Evolutionary conservation across 306 rosid genomes (phyloP), one percentile per base, ranked within the genome.

Genomic region (Castanea crenata): DNA sequence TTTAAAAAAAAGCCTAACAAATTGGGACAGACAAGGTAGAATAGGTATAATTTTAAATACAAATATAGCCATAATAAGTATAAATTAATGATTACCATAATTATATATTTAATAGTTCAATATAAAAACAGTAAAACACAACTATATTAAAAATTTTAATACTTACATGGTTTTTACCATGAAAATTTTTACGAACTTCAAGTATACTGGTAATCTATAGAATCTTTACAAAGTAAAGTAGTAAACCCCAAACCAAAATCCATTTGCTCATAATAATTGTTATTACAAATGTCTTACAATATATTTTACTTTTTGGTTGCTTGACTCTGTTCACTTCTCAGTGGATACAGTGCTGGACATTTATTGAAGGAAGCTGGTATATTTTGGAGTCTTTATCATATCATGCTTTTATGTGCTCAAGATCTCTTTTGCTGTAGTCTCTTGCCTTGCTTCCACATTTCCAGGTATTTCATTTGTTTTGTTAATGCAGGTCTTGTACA

Each of bases 341-440:
- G 98, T 85, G 96, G 97, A 77, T 85, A 96, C 73, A 76, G 87
- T 86, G 97, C 91, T 76, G 96, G 96, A 56, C 73, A 85, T 84
- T 90, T 92, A 79, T 85, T 94, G 62, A 86, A 83, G 83, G 96
- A 94, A 64, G 97, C 94, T 58, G 94, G 97, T 76, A 80, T 86
- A 44, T 94, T 92, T 79, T 94, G 98, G 98, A 92, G 92, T 79
- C 84, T 88, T 41, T 55, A 94, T 90, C 83, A 83, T 94, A 74
- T 87, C 98, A 41, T 94, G 90, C 92, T 35, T 92, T 79, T 93
- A 90, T 83, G 96, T 94, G 74, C 91, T 90, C 61, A 89, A 92
- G 88, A 92, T 94, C 80, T 94, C 97, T 65, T 94, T 96, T 5
- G 98, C 94, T 34, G 93, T 94, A 83, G 89, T 92, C 80, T 92